A percentile compares a stretch with the other conserved stretches of the same genome.
phyloP scores from a whole-genome alignment of 2,329 filamentous ascomycete genomes.

The Aspergillus bombycis region DNA sequence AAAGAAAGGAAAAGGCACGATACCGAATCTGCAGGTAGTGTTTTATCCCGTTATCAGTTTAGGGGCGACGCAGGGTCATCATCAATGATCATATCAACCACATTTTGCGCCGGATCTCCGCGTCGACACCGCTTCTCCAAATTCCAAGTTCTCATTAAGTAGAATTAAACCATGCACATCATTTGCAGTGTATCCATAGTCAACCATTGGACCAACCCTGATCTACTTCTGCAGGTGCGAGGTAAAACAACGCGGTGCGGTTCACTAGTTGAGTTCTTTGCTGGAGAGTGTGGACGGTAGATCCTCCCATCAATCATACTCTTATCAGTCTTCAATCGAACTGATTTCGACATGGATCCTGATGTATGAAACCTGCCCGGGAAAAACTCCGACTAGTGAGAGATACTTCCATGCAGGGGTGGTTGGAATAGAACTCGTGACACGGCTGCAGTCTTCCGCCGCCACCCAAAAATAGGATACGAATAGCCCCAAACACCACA shows the following conservation, averaged over 20 bases:
- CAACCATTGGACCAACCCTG: neutral
- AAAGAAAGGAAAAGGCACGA: neutral
- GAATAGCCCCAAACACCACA: neutral
- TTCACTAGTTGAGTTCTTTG: neutral
- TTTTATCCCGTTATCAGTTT: neutral
- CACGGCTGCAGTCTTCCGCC: neutral
- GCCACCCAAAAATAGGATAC: conserved; percentile 2
- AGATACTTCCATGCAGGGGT: neutral
- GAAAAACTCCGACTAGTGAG: neutral
- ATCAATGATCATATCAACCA: no score
- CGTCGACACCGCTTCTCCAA: neutral
- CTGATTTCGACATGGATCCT: neutral
- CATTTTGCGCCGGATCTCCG: neutral
- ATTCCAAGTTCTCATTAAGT: neutral
- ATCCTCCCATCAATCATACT: neutral
- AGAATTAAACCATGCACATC: neutral
- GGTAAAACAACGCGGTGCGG: neutral
- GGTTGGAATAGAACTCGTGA: neutral
- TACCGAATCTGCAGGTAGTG: neutral
- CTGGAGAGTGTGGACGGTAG: neutral
- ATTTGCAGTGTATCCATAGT: neutral
- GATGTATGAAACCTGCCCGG: neutral
- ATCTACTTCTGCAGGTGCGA: neutral
- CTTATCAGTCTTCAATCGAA: neutral
- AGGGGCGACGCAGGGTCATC: neutral